Evolutionary conservation across 2,329 filamentous ascomycete species (phyloP), one percentile per base, ranked within the genome.

Genomic region (Exophiala sp.): DNA sequence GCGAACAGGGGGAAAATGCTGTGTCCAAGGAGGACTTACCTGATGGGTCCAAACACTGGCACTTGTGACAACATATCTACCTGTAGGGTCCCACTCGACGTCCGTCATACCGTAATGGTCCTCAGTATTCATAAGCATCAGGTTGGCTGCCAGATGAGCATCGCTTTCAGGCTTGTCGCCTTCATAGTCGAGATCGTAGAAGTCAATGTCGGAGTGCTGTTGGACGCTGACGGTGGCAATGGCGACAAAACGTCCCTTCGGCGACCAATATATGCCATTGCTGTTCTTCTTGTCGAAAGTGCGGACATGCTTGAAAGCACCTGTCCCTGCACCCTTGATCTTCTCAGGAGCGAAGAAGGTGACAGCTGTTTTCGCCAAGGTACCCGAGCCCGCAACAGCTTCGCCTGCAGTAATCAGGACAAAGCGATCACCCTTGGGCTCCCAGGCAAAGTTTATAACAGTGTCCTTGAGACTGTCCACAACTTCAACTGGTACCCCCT

Each of bases 221-320:
- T 89, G 84, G 64, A 90, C 96, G 70, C 87, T 82, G 46, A 98
- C 88, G 9, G 93, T 94, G 46, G 89, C 93, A 48, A 98, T 82
- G 40, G 97, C 84, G 30, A 97, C 91, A 65, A 98, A 98, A 42
- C 93, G 85, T 46, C 93, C 93, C 69, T 85, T 88, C 19, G 93
- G 93, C 16, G 89, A 95, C 93, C 93, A 98, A 81, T 97, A 97
- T 65, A 98, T 98, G 59, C 88, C 90, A 66, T 98, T 98, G 80
- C 86, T 95, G 73, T 94, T 97, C 82, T 97, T 97, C 82, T 97
- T 97, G 64, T 98, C 93, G 48, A 95, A 77, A 7, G 90, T 97
- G 57, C 89, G 83, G 60, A 97, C 83, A 67, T 94, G 88, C 76
- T 91, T 94, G 80, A 97, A 98, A 77, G 95, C 96, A 58, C 93